Evolutionary conservation across 1,139 yeast species (phyloP), one percentile per base, ranked within the genome.

Genomic region (Kodamaea ohmeri): DNA sequence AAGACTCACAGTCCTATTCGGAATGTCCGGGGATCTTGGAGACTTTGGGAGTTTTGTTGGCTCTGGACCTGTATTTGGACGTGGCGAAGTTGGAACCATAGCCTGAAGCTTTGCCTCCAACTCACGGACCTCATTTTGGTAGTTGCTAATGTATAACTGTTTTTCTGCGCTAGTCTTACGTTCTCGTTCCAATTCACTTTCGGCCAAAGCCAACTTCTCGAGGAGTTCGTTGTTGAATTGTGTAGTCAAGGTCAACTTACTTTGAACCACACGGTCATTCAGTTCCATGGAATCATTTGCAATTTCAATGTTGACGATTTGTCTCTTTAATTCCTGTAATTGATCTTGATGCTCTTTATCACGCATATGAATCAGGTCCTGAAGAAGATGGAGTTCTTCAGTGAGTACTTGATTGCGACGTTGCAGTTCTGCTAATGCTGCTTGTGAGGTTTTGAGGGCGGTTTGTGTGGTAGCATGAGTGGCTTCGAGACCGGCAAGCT

Each of bases 261-360:
- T 58, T 11, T 50, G 52, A 1, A 63, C 44, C 11, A 69, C 48
- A 5, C 76, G 52, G 42, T 69, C 74, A 20, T 65, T 59, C 13
- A 64, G 58, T 39, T 65, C 70, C 67, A 67, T 64, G 35, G 58
- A 59, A 41, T 70, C 76, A 45, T 69, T 68, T 13, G 58, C 51
- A 6, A 69, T 69, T 43, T 71, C 76, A 17, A 65, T 56, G 18
- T 63, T 58, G 6, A 71, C 73, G 32, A 70, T 48, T 37, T 57
- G 56, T 25, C 56, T 63, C 38, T 59, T 63, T 25, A 69, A 50
- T 1, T 43, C 37, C 4, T 47, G 46, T 8, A 60, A 52, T 25
- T 40, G 39, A 2, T 46, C 51, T 22, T 62, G 66, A 32, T 52
- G 46, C 12, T 47, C 48, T 8, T 49, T 47, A 11, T 49, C 44